Percentiles rank a stretch among this genome's conserved stretches.
These are phyloP conservation scores for Rhizopus arrhizus DNA, from an alignment of 371 early-diverging fungal species.

Conservation along the genomic window DNA sequence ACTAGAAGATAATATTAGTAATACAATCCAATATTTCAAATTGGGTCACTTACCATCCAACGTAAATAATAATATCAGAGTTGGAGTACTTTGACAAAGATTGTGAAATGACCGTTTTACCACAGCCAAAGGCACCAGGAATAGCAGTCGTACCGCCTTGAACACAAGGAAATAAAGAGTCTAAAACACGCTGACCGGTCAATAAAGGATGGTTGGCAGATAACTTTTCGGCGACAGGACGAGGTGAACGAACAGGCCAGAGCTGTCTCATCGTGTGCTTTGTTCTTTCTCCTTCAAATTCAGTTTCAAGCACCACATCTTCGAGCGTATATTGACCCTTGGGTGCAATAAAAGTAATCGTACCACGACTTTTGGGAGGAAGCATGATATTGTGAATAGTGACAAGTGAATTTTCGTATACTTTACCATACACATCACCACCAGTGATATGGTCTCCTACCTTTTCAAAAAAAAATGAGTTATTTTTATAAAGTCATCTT, in stretches of 20 bases:
- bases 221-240: slow-evolving; percentile 97
- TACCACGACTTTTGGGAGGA: slow-evolving; percentile 94
- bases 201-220: slow-evolving; percentile 96
- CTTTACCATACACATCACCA: slow-evolving; percentile 97
- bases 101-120: slow-evolving; percentile 99
- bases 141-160: slow-evolving; percentile 99
- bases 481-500: too few relatives aligned
- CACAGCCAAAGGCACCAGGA: slow-evolving; percentile 99
- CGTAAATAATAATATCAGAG: slow-evolving; percentile 99
- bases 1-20: too few relatives aligned
- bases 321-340: slow-evolving; percentile 94
- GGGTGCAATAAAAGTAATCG: slow-evolving; percentile 94
- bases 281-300: slow-evolving; percentile 89
- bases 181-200: slow-evolving; percentile 99
- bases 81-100: slow-evolving; percentile 99
- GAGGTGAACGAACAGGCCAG: slow-evolving; percentile 99
- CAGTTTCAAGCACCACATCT: slow-evolving; percentile 94
- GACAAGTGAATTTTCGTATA: slow-evolving; percentile 97
- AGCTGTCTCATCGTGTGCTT: slow-evolving; percentile 95
- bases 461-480: slow-evolving; percentile 29
- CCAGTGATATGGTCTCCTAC: slow-evolving; percentile 97
- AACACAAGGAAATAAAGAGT: slow-evolving; percentile 99
- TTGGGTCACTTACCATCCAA: slow-evolving; percentile 88
- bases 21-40: too few relatives aligned
- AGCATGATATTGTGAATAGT: slow-evolving; percentile 93